Percentiles rank a stretch among this genome's conserved stretches.
Conservation (phyloP, 1,139 yeast genomes). For the Schwanniomyces etchellsii region DNA sequence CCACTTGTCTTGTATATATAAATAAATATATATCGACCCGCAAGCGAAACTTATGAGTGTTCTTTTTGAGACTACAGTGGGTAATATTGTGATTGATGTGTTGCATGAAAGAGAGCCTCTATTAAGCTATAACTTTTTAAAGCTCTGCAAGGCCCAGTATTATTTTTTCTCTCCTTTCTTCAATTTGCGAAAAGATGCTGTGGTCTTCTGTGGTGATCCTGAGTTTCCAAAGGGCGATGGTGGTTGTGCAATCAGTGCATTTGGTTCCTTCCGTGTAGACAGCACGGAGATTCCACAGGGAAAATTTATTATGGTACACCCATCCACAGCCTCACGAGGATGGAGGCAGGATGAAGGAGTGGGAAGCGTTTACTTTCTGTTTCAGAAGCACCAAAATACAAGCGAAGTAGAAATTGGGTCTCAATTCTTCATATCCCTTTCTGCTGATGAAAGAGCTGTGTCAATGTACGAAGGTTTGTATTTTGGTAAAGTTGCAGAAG, state of each 20-base stretch:
- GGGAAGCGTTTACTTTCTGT: slow-evolving; percentile 32
- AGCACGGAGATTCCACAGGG: slow-evolving; percentile 1
- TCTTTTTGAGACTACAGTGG: slow-evolving; percentile 50
- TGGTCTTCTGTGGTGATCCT: slow-evolving; percentile 46
- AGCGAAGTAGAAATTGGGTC: slow-evolving; percentile 15
- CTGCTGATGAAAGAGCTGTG: slow-evolving; percentile 8
- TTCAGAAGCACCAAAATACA: slow-evolving; percentile 8
- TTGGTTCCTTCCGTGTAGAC: slow-evolving; percentile 5
- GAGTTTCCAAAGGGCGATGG: slow-evolving; percentile 30
- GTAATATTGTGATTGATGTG: slow-evolving; percentile 51
- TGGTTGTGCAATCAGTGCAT: slow-evolving; percentile 14
- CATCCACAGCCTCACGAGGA: slow-evolving; percentile 1
- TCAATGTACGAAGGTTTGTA: slow-evolving; percentile 6
- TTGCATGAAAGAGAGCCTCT: slow-evolving; percentile 26
- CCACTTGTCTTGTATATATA: no score
- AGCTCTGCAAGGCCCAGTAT: slow-evolving; percentile 49
- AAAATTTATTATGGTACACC: slow-evolving; percentile 4
- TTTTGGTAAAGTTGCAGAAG: slow-evolving; percentile 54
- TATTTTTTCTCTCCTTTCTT: slow-evolving; percentile 49
- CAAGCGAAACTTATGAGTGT: slow-evolving; percentile 45
- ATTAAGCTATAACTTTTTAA: slow-evolving; percentile 44
- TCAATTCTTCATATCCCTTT: slow-evolving; percentile 22
- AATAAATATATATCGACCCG: no score
- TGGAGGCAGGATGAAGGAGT: slow-evolving; percentile 1
- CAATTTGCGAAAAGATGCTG: slow-evolving; percentile 29